Conservation (phyloP, 108 stramenopile genomes). For the Pseudonitzschia multiseries region DNA sequence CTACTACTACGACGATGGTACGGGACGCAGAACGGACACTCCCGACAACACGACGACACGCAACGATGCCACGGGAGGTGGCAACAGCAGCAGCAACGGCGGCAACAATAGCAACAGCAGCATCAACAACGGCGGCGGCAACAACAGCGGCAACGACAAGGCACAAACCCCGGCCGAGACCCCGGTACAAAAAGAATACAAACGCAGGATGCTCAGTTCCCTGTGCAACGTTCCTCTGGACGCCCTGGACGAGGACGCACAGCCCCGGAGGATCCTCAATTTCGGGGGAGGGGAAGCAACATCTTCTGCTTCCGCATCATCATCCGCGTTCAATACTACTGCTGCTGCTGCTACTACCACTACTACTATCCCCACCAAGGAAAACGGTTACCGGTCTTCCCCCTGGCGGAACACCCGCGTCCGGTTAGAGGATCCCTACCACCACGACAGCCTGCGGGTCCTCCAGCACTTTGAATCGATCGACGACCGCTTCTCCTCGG, state of each 20-base stretch:
- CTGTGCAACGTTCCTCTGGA: constrained; percentile 78
- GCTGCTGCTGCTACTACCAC: too few relatives aligned
- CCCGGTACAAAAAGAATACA: constrained; percentile 81
- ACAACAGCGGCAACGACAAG: constrained; percentile 13
- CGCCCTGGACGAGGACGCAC: constrained; percentile 39
- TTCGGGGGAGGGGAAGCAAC: constrained; percentile 9
- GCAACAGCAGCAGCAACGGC: neutral
- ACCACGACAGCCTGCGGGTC: constrained; percentile 48
- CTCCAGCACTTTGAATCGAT: constrained; percentile 34
- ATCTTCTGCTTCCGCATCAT: neutral
- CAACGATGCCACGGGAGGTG: too few relatives aligned
- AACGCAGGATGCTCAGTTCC: constrained; percentile 78
- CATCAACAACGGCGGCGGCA: neutral
- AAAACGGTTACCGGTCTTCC: constrained; percentile 16
- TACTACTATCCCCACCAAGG: neutral
- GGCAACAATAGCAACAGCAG: neutral
- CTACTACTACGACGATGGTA: constrained; percentile 35
- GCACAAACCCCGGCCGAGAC: constrained; percentile 44
- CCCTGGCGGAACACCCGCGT: constrained; percentile 12
- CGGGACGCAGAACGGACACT: constrained; percentile 6
- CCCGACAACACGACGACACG: constrained; percentile 16
- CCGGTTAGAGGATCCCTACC: constrained; percentile 41
- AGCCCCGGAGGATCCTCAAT: constrained; percentile 34
- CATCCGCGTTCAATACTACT: too few relatives aligned
- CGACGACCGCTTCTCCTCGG: constrained; percentile 24